phyloP scores from a whole-genome alignment of 2,329 filamentous ascomycete species.

The Trichoderma simmonsii region DNA sequence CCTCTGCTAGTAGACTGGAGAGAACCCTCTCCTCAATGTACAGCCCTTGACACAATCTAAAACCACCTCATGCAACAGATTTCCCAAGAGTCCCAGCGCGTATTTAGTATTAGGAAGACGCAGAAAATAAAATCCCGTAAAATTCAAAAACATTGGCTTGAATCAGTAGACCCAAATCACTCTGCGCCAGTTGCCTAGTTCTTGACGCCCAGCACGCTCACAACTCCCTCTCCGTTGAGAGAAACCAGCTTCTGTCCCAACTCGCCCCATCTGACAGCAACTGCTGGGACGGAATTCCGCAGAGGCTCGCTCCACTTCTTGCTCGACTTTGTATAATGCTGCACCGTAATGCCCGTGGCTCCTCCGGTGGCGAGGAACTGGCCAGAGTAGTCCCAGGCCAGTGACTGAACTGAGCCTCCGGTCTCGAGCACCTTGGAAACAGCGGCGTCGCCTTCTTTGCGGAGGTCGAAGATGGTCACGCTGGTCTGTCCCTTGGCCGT shows the following conservation, averaged over 20 bases:
- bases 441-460: conserved; percentile 81
- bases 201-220: conserved; percentile 61
- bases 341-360: conserved; percentile 75
- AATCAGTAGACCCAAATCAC: neutral
- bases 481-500: conserved; percentile 72
- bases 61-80: conserved; percentile 9
- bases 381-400: conserved; percentile 92
- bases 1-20: neutral
- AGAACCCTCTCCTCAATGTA: neutral
- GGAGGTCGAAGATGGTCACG: conserved; percentile 86
- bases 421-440: conserved; percentile 82
- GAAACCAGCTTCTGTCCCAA: conserved; percentile 71
- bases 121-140: neutral
- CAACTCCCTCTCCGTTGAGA: conserved; percentile 69
- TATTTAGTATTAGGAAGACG: conserved; percentile 1
- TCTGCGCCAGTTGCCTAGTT: neutral
- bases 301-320: conserved; percentile 90
- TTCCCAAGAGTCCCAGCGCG: neutral
- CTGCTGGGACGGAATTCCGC: conserved; percentile 68
- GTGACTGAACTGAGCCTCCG: conserved; percentile 69
- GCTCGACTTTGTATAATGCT: conserved; percentile 80
- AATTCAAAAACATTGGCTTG: neutral
- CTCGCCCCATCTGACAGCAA: conserved; percentile 73
- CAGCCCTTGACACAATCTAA: conserved; percentile 13
- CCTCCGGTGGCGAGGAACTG: conserved; percentile 87